Conservation (phyloP, 192 early-diverging fungal genomes). For the Geranomyces michiganensis region DNA sequence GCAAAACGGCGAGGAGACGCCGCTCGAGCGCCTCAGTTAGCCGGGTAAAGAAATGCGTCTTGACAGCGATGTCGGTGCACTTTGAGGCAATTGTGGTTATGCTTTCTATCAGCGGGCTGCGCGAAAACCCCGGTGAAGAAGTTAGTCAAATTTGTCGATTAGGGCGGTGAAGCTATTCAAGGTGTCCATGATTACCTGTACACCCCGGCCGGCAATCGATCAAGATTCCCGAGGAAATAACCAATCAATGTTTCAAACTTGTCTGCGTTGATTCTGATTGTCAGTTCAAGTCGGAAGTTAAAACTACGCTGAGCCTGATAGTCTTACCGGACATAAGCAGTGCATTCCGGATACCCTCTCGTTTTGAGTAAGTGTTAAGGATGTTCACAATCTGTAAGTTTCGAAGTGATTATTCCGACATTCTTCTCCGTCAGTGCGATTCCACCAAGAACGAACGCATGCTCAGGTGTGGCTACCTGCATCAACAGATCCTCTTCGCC, state of each 20-base stretch:
- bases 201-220: constrained; percentile 58
- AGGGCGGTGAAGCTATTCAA: background rate
- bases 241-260: constrained; percentile 44
- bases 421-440: constrained; percentile 1
- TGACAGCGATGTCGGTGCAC: constrained; percentile 48
- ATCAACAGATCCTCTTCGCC: constrained; percentile 69
- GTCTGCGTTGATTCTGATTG: constrained; percentile 20
- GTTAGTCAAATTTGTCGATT: background rate
- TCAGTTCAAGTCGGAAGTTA: background rate
- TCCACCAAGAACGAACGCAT: constrained; percentile 33
- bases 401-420: background rate
- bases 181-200: too few relatives aligned
- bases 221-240: constrained; percentile 62
- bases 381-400: constrained; percentile 23
- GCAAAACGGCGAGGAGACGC: constrained; percentile 57
- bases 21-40: constrained; percentile 65
- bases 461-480: too few relatives aligned
- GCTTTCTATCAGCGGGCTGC: constrained; percentile 65
- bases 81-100: constrained; percentile 64
- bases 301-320: too few relatives aligned
- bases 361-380: constrained; percentile 32
- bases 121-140: constrained; percentile 52
- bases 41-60: constrained; percentile 59
- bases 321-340: constrained; percentile 48
- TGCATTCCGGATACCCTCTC: constrained; percentile 44